A percentile compares a stretch with the other conserved stretches of the same genome.
These are phyloP conservation scores for Umbelopsis isabellina DNA, from an alignment of 192 early-diverging fungal species.

Conservation along the genomic window DNA sequence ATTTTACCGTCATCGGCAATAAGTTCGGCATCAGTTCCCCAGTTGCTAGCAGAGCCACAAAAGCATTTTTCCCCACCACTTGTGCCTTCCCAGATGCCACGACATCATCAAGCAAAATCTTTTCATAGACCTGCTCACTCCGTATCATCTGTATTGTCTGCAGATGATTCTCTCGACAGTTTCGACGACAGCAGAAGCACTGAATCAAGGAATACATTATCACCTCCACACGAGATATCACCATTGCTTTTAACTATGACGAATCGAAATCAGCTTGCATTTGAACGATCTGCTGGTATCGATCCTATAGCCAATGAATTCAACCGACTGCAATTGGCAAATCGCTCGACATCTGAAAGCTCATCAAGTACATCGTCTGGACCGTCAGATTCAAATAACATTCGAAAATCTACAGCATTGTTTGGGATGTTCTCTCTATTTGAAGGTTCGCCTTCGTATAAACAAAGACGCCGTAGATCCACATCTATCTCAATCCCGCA, in stretches of 20 bases:
- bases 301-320: constrained; percentile 8
- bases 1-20: neutral
- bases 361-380: constrained; percentile 25
- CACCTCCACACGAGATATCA: neutral
- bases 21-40: neutral
- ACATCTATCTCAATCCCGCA: constrained; percentile 32
- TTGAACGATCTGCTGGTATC: neutral
- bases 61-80: constrained; percentile 3
- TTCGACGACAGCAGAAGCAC: constrained; percentile 2
- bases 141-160: neutral
- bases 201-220: neutral
- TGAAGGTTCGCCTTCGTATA: constrained; percentile 74
- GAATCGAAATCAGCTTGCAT: neutral
- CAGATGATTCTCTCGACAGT: constrained; percentile 3
- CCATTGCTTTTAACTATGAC: constrained; percentile 1
- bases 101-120: neutral
- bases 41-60: neutral
- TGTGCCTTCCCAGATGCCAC: neutral
- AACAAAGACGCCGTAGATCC: constrained; percentile 65
- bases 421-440: constrained; percentile 65
- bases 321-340: constrained; percentile 6
- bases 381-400: constrained; percentile 37
- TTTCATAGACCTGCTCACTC: neutral
- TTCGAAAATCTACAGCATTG: constrained; percentile 34
- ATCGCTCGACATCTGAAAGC: neutral